Conservation (phyloP, 305 asterid genomes). For the Ilex paraguariensis region DNA sequence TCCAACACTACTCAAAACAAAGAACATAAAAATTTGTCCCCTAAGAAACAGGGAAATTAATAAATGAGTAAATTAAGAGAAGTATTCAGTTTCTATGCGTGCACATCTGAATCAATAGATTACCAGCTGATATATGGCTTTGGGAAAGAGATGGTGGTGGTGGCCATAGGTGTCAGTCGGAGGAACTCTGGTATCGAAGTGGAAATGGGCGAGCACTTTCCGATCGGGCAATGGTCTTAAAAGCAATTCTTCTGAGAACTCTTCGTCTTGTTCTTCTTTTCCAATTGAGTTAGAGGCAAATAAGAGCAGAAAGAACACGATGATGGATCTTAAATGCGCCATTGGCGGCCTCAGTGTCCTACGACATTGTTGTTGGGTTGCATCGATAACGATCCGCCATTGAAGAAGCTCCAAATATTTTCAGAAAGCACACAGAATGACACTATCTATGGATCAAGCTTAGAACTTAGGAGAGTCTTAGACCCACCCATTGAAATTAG, state of each 20-base stretch:
- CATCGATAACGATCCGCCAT: neutral
- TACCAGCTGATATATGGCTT: constrained; percentile 94
- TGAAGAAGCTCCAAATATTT: neutral
- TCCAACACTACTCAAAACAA: neutral
- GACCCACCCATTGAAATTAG: no score
- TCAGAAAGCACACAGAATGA: no score
- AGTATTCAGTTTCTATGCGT: no score
- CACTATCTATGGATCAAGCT: no score
- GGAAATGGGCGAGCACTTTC: constrained; percentile 83
- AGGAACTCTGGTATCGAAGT: constrained; percentile 77
- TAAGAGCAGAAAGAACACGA: constrained; percentile 35
- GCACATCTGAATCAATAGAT: neutral
- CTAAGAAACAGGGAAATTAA: no score
- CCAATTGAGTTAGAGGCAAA: constrained; percentile 36
- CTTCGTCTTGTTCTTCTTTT: constrained; percentile 38
- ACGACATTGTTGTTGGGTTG: neutral
- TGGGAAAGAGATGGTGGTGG: constrained; percentile 91
- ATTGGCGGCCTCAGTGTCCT: constrained; percentile 20
- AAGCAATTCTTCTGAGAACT: constrained; percentile 82
- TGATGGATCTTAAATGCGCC: constrained; percentile 25
- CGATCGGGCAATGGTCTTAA: constrained; percentile 94
- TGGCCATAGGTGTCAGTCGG: constrained; percentile 72
- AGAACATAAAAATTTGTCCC: neutral
- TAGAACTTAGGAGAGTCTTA: no score
- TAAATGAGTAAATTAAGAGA: no score